Conservation (phyloP, 2,329 filamentous ascomycete genomes). For the Alternaria arbusti region DNA sequence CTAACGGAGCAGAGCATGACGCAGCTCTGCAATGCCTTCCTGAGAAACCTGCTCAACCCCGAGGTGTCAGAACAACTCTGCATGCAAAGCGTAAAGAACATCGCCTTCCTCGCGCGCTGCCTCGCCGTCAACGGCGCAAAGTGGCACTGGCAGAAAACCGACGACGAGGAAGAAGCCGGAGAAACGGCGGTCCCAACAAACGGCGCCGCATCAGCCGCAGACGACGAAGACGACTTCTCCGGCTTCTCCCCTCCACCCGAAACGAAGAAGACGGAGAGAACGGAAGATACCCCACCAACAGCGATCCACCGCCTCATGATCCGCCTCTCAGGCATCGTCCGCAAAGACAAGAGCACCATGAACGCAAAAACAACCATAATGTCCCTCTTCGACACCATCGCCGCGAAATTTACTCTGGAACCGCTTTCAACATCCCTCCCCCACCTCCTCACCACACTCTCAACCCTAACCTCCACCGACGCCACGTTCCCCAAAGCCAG, state of each 20-base stretch:
- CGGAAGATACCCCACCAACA: constrained; percentile 41
- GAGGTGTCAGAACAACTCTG: constrained; percentile 77
- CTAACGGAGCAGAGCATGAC: constrained; percentile 71
- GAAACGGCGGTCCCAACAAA: constrained; percentile 53
- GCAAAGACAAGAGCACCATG: constrained; percentile 68
- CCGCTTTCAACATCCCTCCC: constrained; percentile 69
- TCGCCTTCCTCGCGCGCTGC: constrained; percentile 78
- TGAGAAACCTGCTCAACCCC: constrained; percentile 66
- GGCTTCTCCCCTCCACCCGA: constrained; percentile 33
- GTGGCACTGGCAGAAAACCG: constrained; percentile 54
- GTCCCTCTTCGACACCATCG: constrained; percentile 74
- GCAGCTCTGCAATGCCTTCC: constrained; percentile 62
- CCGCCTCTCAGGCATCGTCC: constrained; percentile 78
- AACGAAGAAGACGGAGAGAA: constrained; percentile 28
- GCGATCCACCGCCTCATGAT: constrained; percentile 78
- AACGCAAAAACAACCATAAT: constrained; percentile 78
- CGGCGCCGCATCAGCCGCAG: constrained; percentile 32
- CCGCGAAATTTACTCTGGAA: constrained; percentile 64
- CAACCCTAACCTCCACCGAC: constrained; percentile 82
- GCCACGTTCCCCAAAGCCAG: constrained; percentile 72
- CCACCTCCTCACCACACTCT: constrained; percentile 70
- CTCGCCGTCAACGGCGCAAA: constrained; percentile 64
- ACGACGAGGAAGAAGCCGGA: constrained; percentile 49
- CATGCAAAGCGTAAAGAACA: constrained; percentile 77
- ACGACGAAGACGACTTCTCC: constrained; percentile 43